Percentiles rank a stretch among this genome's conserved stretches.
Evolutionary conservation across 805 yeast species (phyloP).

Genomic region (Hanseniaspora clermontiae): DNA sequence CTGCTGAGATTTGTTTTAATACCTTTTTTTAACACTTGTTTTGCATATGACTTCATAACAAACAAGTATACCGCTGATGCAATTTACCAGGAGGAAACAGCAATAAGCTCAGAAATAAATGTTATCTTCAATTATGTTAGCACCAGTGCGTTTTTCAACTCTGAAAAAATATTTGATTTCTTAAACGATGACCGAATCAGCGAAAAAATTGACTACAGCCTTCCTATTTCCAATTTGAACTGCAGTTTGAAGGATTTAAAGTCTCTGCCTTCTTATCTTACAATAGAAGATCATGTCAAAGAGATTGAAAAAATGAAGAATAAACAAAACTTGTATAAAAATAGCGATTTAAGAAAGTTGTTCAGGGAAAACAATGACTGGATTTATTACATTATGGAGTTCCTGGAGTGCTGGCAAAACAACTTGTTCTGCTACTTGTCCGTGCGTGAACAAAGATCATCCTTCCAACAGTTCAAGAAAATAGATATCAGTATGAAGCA

Average conservation of each 20-base stretch:
- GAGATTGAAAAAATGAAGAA: not conserved
- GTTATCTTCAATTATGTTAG: not conserved
- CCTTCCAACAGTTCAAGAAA: constrained; percentile 3
- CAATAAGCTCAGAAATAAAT: not conserved
- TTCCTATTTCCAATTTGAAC: not conserved
- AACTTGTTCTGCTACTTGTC: constrained; percentile 5
- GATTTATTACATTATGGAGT: not conserved
- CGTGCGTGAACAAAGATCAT: not conserved
- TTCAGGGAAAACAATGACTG: not conserved
- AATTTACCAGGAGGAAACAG: constrained; percentile 1
- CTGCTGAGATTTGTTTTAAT: not conserved
- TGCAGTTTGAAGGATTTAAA: not conserved
- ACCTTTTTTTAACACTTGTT: not conserved
- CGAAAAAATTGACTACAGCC: not conserved
- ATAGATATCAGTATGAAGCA: not conserved
- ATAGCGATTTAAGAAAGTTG: not conserved
- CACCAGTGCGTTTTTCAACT: not conserved
- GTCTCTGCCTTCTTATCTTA: not conserved
- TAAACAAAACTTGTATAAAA: not conserved
- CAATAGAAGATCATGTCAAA: not conserved
- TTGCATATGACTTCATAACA: constrained; percentile 6
- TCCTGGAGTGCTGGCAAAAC: constrained; percentile 7
- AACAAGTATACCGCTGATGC: constrained; percentile 1
- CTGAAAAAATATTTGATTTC: not conserved
- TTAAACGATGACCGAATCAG: not conserved